Evolutionary conservation across 75 land plant genomes (phyloP).

Genomic region (Pseudotsuga menziesii): DNA sequence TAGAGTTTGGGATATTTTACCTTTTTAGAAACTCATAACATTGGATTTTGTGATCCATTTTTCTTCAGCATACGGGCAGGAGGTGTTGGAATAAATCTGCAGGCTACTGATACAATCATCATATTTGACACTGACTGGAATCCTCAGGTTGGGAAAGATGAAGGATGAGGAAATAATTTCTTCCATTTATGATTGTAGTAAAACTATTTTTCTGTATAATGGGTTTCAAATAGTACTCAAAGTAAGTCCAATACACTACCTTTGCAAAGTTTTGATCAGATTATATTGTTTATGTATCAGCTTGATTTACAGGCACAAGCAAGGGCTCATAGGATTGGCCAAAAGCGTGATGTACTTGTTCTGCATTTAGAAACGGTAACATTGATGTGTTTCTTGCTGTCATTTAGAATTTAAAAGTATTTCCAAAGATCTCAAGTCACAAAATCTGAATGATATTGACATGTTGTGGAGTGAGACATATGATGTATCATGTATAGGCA

Average conservation of each 20-base stretch:
- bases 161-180: not conserved
- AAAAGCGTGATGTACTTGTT: conserved; percentile 96
- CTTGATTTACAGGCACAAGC: conserved; percentile 99
- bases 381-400: not conserved
- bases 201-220: not conserved
- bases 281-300: conserved; percentile 23
- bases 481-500: not conserved
- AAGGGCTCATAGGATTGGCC: conserved; percentile 99
- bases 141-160: conserved; percentile 75
- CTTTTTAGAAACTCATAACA: not conserved
- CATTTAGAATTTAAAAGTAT: not conserved
- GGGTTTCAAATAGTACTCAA: not conserved
- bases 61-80: conserved; percentile 88
- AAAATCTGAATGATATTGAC: not conserved
- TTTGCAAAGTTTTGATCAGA: not conserved
- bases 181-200: not conserved
- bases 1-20: not conserved
- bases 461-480: not conserved
- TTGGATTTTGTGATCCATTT: not conserved
- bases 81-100: conserved; percentile 97
- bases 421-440: not conserved
- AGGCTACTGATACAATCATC: conserved; percentile 98
- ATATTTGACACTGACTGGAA: conserved; percentile 99
- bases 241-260: not conserved
- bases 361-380: conserved; percentile 92